A percentile compares a stretch with the other conserved stretches of the same genome.
phyloP scores from a whole-genome alignment of 176 grass and related monocot genomes.

The Saccharum spontaneum region DNA sequence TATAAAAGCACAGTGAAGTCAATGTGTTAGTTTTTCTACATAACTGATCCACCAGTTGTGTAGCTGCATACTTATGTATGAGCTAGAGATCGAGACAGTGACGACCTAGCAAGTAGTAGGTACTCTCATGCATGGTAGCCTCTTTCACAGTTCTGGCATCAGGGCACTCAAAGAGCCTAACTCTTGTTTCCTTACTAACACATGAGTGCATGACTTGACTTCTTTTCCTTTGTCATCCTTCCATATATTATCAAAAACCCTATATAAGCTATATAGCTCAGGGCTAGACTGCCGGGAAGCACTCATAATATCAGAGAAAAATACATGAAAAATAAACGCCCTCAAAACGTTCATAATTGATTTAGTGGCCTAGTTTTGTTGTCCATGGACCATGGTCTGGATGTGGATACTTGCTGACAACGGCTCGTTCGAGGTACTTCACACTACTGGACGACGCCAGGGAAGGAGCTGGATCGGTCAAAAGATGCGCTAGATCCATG shows the following conservation, averaged over 20 bases:
- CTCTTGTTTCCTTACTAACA: neutral
- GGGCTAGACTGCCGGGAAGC: too few relatives aligned
- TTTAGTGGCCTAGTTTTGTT: neutral
- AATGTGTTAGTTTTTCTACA: neutral
- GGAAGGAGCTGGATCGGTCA: neutral
- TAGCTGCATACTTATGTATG: neutral
- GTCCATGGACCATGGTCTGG: too few relatives aligned
- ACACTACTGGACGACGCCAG: neutral
- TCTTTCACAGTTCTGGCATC: neutral
- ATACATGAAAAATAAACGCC: neutral
- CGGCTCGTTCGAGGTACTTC: neutral
- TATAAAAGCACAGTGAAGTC: neutral
- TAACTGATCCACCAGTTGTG: neutral
- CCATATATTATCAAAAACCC: neutral
- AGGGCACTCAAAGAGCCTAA: neutral
- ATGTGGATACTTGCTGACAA: neutral
- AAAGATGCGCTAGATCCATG: neutral
- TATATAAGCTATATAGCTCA: too few relatives aligned
- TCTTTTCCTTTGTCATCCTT: neutral
- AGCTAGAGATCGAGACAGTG: neutral
- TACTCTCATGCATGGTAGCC: neutral
- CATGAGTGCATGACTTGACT: neutral
- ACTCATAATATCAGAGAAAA: too few relatives aligned
- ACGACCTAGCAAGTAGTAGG: neutral
- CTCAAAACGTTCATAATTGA: neutral